Conservation (phyloP, 306 rosid species). For the Rubus idaeus region DNA sequence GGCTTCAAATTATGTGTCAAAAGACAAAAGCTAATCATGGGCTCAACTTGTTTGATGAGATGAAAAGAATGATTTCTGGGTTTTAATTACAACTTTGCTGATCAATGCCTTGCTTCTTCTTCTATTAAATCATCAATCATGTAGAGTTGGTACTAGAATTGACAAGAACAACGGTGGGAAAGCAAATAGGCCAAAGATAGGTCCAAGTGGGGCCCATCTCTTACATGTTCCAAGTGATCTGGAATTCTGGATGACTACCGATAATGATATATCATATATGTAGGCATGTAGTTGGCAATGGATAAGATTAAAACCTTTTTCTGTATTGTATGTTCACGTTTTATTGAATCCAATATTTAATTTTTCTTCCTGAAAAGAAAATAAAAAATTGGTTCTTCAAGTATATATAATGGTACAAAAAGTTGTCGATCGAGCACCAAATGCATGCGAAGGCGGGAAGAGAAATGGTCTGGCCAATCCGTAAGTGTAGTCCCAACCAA, state of each 20-base stretch:
- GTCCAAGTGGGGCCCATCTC: neutral
- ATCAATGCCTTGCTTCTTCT: too few relatives aligned
- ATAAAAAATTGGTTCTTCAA: neutral
- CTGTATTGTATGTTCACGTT: neutral
- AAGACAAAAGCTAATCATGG: neutral
- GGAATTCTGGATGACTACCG: neutral
- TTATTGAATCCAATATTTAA: neutral
- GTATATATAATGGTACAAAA: neutral
- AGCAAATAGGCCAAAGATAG: neutral
- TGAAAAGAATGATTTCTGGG: too few relatives aligned
- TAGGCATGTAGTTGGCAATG: neutral
- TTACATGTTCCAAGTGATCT: neutral
- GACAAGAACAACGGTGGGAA: neutral
- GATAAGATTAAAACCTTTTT: constrained; percentile 11
- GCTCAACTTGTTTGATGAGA: neutral
- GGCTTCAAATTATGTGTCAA: neutral
- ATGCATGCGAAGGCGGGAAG: constrained; percentile 27
- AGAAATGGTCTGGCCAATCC: constrained; percentile 54
- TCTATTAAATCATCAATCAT: too few relatives aligned
- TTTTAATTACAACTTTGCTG: too few relatives aligned
- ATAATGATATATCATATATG: neutral
- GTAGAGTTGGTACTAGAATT: too few relatives aligned
- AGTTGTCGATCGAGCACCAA: neutral
- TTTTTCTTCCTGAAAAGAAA: neutral
- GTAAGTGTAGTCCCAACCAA: constrained; percentile 37